These are phyloP conservation scores for Leishmania major DNA, from an alignment of 208 protist genomes.

Conservation along the genomic window DNA sequence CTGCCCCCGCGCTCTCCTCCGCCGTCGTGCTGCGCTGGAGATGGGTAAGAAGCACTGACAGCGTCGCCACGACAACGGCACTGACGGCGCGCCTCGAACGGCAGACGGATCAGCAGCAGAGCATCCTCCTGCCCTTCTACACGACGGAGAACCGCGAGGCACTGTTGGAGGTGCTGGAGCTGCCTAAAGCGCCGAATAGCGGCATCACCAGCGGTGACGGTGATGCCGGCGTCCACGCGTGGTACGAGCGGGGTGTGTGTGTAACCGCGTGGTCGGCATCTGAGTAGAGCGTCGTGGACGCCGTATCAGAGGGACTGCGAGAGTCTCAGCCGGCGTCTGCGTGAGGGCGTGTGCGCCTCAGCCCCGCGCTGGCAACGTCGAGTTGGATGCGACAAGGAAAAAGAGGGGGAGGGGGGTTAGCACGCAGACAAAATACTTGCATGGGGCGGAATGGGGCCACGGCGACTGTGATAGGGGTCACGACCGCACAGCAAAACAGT, in stretches of 20 bases:
- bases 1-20: slow-evolving; percentile 29
- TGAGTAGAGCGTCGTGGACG: slow-evolving; percentile 22
- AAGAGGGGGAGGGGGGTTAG: neutral
- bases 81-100: slow-evolving; percentile 30
- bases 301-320: neutral
- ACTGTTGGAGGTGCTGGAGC: slow-evolving; percentile 79
- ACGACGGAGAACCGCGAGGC: slow-evolving; percentile 64
- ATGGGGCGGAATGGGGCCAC: neutral
- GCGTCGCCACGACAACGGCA: slow-evolving; percentile 23
- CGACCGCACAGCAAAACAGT: neutral
- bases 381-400: neutral
- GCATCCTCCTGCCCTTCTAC: slow-evolving; percentile 84
- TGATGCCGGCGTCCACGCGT: slow-evolving; percentile 33
- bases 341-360: neutral
- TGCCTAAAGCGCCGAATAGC: slow-evolving; percentile 25
- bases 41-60: slow-evolving; percentile 33
- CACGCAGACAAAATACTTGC: too few relatives aligned
- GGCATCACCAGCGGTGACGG: neutral
- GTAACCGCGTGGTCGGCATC: slow-evolving; percentile 72
- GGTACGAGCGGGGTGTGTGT: slow-evolving; percentile 89
- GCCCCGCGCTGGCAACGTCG: neutral
- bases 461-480: neutral
- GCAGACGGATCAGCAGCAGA: slow-evolving; percentile 25
- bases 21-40: slow-evolving; percentile 44
- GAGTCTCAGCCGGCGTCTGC: neutral